Evolutionary conservation across 2,329 filamentous ascomycete genomes (phyloP).

Genomic region (Aspergillus caelatus): DNA sequence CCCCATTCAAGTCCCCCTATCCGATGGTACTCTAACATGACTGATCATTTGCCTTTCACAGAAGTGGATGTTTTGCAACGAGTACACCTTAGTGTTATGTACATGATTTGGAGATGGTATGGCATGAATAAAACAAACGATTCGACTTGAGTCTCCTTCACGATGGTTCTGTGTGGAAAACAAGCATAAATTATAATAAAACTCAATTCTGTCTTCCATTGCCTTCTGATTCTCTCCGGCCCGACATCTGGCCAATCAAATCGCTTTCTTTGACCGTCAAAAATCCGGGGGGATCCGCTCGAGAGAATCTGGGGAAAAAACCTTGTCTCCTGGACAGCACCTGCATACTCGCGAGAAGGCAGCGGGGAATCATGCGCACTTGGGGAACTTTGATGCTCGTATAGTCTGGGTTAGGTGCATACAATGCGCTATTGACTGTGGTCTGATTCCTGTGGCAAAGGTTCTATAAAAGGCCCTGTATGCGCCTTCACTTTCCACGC

Average conservation of each 20-base stretch:
- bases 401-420: background rate
- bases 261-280: background rate
- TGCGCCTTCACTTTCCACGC: background rate
- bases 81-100: background rate
- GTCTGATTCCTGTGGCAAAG: background rate
- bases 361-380: background rate
- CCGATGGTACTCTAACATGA: background rate
- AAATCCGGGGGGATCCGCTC: background rate
- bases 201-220: background rate
- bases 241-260: conserved; percentile 6
- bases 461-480: background rate
- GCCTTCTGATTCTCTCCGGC: background rate
- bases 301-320: conserved; percentile 1
- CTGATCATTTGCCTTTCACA: background rate
- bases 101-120: background rate
- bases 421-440: background rate
- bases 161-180: background rate
- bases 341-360: background rate
- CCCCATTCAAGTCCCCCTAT: background rate
- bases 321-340: background rate
- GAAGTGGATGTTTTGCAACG: background rate
- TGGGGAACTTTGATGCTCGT: background rate
- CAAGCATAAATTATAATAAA: background rate
- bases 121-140: background rate
- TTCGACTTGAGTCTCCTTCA: background rate